Percentiles rank a stretch among this genome's conserved stretches.
Conservation (phyloP, 1,284 basidiomycete genomes). For the Apiotrichum laibachii region DNA sequence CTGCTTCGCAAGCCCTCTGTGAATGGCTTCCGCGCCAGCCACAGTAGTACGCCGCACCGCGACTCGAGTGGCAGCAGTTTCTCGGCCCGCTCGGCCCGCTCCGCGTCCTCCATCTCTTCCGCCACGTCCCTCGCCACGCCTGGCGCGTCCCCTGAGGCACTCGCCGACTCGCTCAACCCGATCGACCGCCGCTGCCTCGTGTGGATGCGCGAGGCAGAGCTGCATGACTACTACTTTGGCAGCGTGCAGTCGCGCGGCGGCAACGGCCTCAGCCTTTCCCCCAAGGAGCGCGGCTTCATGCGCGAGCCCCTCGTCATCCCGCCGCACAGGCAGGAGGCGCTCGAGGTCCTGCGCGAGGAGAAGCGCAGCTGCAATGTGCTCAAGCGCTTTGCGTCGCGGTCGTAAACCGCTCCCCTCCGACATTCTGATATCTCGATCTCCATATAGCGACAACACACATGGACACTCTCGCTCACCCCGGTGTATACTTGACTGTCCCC, state of each 20-base stretch:
- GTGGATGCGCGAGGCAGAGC: conserved; percentile 23
- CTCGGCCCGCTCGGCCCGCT: not conserved
- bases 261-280: not conserved
- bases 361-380: conserved; percentile 4
- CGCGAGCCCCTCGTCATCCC: not conserved
- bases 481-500: no score
- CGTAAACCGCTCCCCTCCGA: not conserved
- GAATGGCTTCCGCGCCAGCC: no score
- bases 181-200: conserved; percentile 20
- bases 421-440: not conserved
- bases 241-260: conserved; percentile 8
- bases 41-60: not conserved
- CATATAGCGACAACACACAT: no score
- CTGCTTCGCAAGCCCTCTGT: no score
- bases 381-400: conserved; percentile 3
- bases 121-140: not conserved
- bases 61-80: not conserved
- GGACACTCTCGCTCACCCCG: no score
- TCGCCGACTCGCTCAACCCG: not conserved
- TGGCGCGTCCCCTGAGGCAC: not conserved
- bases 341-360: conserved; percentile 15
- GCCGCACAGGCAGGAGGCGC: not conserved
- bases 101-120: not conserved
- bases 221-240: conserved; percentile 16
- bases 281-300: conserved; percentile 3